Evolutionary conservation across 148 eudicot species (phyloP), one percentile per base, ranked within the genome.

Genomic region (Vaccinium vitisidaea): DNA sequence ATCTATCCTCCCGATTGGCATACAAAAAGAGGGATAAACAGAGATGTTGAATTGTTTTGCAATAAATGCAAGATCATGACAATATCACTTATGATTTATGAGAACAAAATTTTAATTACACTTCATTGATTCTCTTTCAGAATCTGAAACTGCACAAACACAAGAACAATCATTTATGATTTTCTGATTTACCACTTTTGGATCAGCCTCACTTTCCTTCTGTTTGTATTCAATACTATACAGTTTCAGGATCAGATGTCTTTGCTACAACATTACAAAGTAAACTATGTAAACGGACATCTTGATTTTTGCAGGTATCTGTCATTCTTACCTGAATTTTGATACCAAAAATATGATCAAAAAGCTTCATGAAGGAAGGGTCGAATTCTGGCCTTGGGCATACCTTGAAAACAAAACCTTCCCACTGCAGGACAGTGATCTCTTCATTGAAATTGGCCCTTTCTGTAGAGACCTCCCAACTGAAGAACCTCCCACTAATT

Each of bases 361-460:
- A 46, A 83, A 43, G 74, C 80, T 53, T 30, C 83, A 79, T 15
- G 6, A 48, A 79, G 85, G 75, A 43, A 43, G 69, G 78, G 77
- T 36, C 0, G 73, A 80, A 79, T 70, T 77, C 84, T 86, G 23
- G 77, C 83, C 79, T 59, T 46, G 67, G 67, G 63, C 61, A 69
- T 75, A 67, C 81, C 89, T 84, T 25, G 90, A 88, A 6, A 83
- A 86, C 16, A 90, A 85, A 54, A 89, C 84, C 58, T 91, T 90
- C 15, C 86, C 94, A 78, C 90, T 86, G 67, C 93, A 91, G 12
- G 96, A 93, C 80, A 86, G 30, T 73, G 95, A 93, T 84, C 95
- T 87, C 83, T 88, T 85, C 80, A 90, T 79, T 36, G 84, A 89
- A 87, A 77, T 55, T 23, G 87, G 77, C 84, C 80, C 90, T 63